These are phyloP conservation scores for Chromera velia DNA, from an alignment of 73 alveolate species.

Conservation along the genomic window DNA sequence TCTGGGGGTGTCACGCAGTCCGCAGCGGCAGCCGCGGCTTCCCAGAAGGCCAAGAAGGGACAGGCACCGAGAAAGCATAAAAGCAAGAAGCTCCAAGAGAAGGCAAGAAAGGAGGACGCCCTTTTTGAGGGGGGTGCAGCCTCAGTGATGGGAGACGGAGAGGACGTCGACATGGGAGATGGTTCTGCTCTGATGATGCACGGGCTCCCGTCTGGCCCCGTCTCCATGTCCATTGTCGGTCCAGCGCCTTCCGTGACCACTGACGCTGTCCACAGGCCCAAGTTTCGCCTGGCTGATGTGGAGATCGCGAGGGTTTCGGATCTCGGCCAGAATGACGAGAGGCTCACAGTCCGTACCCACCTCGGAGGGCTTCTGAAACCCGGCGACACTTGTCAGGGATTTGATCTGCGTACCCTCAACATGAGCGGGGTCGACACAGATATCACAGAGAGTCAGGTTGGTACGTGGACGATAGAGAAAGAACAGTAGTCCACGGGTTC, in stretches of 20 bases:
- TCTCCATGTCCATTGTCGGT: too few relatives aligned
- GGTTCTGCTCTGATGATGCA: too few relatives aligned
- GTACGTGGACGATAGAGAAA: constrained; percentile 27
- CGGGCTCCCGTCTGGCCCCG: too few relatives aligned
- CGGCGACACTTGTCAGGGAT: constrained; percentile 59
- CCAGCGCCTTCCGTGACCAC: constrained; percentile 7
- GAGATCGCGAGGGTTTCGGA: constrained; percentile 54
- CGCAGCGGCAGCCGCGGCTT: constrained; percentile 33
- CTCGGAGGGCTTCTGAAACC: constrained; percentile 54
- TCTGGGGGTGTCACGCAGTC: constrained; percentile 44
- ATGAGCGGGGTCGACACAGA: constrained; percentile 6
- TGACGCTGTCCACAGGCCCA: constrained; percentile 32
- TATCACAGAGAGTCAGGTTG: not conserved
- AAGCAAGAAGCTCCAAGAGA: constrained; percentile 30
- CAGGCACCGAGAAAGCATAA: constrained; percentile 6
- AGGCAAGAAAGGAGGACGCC: constrained; percentile 22
- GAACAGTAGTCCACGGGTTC: too few relatives aligned
- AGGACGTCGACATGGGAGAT: too few relatives aligned
- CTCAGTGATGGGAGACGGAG: too few relatives aligned
- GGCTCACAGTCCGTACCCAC: constrained; percentile 47
- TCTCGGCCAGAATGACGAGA: constrained; percentile 32
- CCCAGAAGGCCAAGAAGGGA: constrained; percentile 36
- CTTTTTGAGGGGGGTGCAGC: constrained; percentile 43
- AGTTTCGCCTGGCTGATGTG: constrained; percentile 45
- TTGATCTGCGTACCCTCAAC: constrained; percentile 48